Percentiles rank a stretch among this genome's conserved stretches.
Evolutionary conservation across 2,329 filamentous ascomycete genomes (phyloP).

Genomic region (Claviceps sp.): DNA sequence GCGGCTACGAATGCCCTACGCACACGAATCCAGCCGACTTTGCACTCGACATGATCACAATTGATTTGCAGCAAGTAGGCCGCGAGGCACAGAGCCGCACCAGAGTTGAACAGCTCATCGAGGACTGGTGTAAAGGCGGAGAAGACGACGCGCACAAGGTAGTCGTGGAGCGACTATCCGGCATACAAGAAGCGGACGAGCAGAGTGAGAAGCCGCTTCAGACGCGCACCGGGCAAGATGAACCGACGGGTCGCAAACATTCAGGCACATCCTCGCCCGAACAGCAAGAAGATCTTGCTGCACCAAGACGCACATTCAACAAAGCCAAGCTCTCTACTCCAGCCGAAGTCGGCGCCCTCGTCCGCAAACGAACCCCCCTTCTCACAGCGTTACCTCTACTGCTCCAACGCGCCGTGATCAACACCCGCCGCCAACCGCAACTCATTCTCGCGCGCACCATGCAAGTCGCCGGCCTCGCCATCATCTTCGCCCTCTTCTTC

Average conservation of each 20-base stretch:
- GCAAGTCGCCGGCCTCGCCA: slow-evolving; percentile 50
- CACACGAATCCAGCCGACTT: slow-evolving; percentile 70
- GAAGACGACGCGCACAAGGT: slow-evolving; percentile 5
- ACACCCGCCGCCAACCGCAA: slow-evolving; percentile 52
- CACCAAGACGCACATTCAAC: slow-evolving; percentile 28
- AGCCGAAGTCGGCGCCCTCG: slow-evolving; percentile 57
- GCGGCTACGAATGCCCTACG: slow-evolving; percentile 51
- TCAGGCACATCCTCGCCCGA: background rate
- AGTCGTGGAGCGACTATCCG: slow-evolving; percentile 11
- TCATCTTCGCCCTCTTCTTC: slow-evolving; percentile 56
- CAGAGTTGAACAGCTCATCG: slow-evolving; percentile 48
- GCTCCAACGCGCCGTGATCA: slow-evolving; percentile 53
- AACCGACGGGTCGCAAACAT: background rate
- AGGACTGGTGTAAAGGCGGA: slow-evolving; percentile 34
- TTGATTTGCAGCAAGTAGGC: slow-evolving; percentile 54
- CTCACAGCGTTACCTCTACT: slow-evolving; percentile 52
- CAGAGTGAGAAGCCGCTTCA: slow-evolving; percentile 6
- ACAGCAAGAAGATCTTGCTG: slow-evolving; percentile 5
- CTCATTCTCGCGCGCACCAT: slow-evolving; percentile 51
- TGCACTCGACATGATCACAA: slow-evolving; percentile 61
- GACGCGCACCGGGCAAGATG: background rate
- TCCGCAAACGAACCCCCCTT: slow-evolving; percentile 50
- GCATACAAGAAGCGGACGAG: slow-evolving; percentile 18
- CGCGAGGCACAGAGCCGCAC: slow-evolving; percentile 49
- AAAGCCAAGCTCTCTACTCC: slow-evolving; percentile 45